Percentiles rank a stretch among this genome's conserved stretches.
These are phyloP conservation scores for Solanum dulcamara DNA, from an alignment of 257 asterid genomes.

Conservation along the genomic window DNA sequence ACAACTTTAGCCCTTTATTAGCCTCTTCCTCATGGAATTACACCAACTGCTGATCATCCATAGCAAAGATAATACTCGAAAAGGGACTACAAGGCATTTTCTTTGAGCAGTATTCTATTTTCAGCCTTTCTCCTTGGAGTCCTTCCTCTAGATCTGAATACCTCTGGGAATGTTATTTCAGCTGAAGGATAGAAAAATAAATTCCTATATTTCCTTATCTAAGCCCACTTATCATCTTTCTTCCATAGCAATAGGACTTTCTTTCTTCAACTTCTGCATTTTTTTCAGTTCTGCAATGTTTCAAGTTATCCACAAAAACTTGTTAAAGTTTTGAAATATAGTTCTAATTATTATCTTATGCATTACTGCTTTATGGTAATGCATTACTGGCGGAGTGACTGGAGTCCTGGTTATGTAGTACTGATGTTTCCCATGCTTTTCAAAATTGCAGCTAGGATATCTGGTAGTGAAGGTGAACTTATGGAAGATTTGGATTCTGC, in stretches of 20 bases:
- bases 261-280: not conserved
- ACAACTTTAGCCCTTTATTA: not conserved
- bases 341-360: not conserved
- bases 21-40: not conserved
- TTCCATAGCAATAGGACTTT: not conserved
- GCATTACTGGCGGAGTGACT: not conserved
- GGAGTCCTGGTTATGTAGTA: not conserved
- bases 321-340: not conserved
- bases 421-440: not conserved
- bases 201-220: not conserved
- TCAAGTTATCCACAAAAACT: not conserved
- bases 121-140: not conserved
- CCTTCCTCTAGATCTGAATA: not conserved
- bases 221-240: not conserved
- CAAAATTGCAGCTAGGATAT: constrained; percentile 34
- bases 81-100: not conserved
- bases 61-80: not conserved
- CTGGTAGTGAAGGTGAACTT: constrained; percentile 44
- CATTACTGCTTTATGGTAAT: not conserved
- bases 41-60: not conserved
- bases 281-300: not conserved
- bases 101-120: not conserved
- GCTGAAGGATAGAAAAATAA: not conserved
- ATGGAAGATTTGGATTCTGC: constrained; percentile 60
- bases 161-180: not conserved